A percentile compares a stretch with the other conserved stretches of the same genome.
These are phyloP conservation scores for Wallacemonas sp. DNA, from an alignment of 208 protist genomes.

Conservation along the genomic window DNA sequence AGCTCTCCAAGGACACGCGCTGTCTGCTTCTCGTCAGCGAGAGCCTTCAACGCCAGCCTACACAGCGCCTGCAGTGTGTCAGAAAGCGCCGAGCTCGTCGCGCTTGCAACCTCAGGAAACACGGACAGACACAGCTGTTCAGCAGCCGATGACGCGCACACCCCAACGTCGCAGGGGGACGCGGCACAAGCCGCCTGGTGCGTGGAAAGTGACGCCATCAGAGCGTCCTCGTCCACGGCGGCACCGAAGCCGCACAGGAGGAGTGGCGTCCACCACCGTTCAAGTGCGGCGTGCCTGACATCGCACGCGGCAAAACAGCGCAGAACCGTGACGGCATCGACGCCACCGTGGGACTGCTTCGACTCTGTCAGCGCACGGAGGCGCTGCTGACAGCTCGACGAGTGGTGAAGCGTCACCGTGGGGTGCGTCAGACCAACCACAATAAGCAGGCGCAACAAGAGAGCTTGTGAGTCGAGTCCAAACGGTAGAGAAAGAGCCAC, in stretches of 20 bases:
- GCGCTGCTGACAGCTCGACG: background rate
- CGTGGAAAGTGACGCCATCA: conserved; percentile 8
- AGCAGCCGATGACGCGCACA: background rate
- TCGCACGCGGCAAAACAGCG: too few species aligned
- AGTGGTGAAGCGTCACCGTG: conserved; percentile 11
- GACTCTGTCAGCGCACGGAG: conserved; percentile 24
- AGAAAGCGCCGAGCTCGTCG: too few species aligned
- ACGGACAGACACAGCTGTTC: background rate
- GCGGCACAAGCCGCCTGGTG: too few species aligned
- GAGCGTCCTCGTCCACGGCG: conserved; percentile 32
- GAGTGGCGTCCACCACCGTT: conserved; percentile 31
- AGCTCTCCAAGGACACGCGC: background rate
- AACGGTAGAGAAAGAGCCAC: background rate
- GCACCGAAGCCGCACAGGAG: conserved; percentile 32
- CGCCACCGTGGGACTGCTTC: too few species aligned
- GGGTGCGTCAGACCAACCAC: background rate
- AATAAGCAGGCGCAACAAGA: background rate
- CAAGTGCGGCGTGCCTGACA: too few species aligned
- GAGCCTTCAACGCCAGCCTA: background rate
- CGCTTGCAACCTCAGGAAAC: background rate
- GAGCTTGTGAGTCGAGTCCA: background rate
- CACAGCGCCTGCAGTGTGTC: background rate
- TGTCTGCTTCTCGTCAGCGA: background rate
- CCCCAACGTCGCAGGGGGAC: too few species aligned
- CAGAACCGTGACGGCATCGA: background rate